These are phyloP conservation scores for Nemania serpens DNA, from an alignment of 2,329 filamentous ascomycete genomes.

Conservation along the genomic window DNA sequence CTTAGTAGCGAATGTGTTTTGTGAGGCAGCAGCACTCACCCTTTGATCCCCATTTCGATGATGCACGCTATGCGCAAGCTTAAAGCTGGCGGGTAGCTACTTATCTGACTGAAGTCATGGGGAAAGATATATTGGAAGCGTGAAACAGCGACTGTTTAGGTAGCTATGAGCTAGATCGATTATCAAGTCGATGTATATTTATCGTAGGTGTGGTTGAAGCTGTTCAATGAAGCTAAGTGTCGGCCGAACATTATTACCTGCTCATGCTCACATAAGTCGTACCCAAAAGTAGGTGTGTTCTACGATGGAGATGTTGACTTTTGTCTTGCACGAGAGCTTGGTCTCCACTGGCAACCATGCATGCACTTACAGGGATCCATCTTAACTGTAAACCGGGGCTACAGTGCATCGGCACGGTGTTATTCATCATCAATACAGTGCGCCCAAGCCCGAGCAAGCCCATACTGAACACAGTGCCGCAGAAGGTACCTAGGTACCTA, in stretches of 20 bases:
- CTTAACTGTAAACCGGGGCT: background rate
- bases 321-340: slow-evolving; percentile 15
- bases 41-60: slow-evolving; percentile 67
- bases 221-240: background rate
- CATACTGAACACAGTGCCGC: no score
- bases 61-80: slow-evolving; percentile 2
- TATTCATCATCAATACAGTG: background rate
- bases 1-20: background rate
- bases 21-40: slow-evolving; percentile 48
- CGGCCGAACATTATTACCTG: background rate
- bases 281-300: background rate
- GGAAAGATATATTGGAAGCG: background rate
- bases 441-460: no score
- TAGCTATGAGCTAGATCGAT: background rate
- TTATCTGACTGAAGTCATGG: slow-evolving; percentile 23
- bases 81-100: slow-evolving; percentile 7
- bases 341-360: slow-evolving; percentile 40
- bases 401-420: background rate
- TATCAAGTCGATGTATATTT: background rate
- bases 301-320: slow-evolving; percentile 40
- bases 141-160: no score
- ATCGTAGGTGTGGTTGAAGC: background rate
- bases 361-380: slow-evolving; percentile 16
- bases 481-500: no score
- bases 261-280: background rate